Evolutionary conservation across 306 rosid genomes (phyloP).

Genomic region (Sesbania bispinosa): DNA sequence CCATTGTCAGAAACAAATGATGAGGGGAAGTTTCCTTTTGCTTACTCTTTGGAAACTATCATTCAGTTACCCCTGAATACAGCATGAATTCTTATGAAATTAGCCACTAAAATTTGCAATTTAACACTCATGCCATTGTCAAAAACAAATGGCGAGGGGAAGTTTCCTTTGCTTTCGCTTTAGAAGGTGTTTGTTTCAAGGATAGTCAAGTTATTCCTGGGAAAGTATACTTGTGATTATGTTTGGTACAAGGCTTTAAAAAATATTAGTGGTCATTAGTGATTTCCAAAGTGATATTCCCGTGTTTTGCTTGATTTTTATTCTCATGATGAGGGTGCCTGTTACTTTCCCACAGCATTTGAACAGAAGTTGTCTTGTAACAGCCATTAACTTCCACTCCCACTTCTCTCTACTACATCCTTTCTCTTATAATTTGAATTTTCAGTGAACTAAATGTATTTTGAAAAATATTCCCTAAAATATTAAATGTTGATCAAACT

Average conservation of each 20-base stretch:
- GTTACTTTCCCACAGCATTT: background rate
- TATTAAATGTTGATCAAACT: too few species aligned
- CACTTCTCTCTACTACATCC: too few species aligned
- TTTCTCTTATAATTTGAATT: too few species aligned
- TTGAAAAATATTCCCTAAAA: too few species aligned
- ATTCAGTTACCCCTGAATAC: constrained; percentile 7
- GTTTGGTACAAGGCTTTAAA: too few species aligned
- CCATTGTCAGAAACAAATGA: constrained; percentile 19
- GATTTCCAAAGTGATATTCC: background rate
- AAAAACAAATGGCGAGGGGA: background rate
- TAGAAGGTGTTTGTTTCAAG: too few species aligned
- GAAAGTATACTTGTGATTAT: too few species aligned
- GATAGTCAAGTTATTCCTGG: too few species aligned
- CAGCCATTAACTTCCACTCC: too few species aligned
- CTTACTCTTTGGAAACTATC: too few species aligned
- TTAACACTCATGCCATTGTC: constrained; percentile 26
- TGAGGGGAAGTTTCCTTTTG: constrained; percentile 2
- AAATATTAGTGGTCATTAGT: background rate
- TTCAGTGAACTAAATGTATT: too few species aligned
- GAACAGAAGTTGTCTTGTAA: background rate
- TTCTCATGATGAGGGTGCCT: too few species aligned
- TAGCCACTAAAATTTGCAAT: constrained; percentile 17
- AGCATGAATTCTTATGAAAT: constrained; percentile 25
- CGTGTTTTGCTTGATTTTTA: background rate
- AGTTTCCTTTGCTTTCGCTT: constrained; percentile 7